Conservation (phyloP, 1,139 yeast genomes). For the Geotrichum macrosporum region DNA sequence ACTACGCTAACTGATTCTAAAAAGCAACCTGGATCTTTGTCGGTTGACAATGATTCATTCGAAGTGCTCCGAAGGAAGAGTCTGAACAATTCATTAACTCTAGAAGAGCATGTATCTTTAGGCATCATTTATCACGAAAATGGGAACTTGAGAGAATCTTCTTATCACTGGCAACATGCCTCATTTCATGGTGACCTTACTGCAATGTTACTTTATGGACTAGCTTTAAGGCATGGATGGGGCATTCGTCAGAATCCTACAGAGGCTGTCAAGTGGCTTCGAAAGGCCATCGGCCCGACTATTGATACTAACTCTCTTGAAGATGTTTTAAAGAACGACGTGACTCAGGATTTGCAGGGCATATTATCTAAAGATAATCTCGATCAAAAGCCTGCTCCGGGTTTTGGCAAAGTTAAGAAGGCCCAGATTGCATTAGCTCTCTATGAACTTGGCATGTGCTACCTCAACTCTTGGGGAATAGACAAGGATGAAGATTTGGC, state of each 20-base stretch:
- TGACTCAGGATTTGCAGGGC: conserved; percentile 11
- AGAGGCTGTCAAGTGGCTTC: conserved; percentile 60
- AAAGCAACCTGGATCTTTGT: not conserved
- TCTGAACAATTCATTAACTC: conserved; percentile 28
- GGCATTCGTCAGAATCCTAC: conserved; percentile 60
- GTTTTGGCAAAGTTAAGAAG: conserved; percentile 27
- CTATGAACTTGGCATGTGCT: conserved; percentile 59
- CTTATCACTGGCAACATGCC: conserved; percentile 62
- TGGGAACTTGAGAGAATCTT: conserved; percentile 64
- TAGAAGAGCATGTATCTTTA: conserved; percentile 45
- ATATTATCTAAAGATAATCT: conserved; percentile 5
- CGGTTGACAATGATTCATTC: conserved; percentile 14
- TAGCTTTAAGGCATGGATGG: conserved; percentile 65
- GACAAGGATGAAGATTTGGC: conserved; percentile 56
- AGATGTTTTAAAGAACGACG: conserved; percentile 13
- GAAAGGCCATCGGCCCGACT: conserved; percentile 43
- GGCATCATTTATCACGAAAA: conserved; percentile 54
- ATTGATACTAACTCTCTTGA: conserved; percentile 18
- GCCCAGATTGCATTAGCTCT: conserved; percentile 43
- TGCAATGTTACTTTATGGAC: conserved; percentile 69
- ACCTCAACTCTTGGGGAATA: conserved; percentile 58
- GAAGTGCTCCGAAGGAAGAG: conserved; percentile 14
- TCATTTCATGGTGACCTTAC: conserved; percentile 57
- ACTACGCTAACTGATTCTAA: conserved; percentile 4
- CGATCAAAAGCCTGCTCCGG: conserved; percentile 5